phyloP scores from a whole-genome alignment of 305 asterid species.

The Solanum aculeatissimum region DNA sequence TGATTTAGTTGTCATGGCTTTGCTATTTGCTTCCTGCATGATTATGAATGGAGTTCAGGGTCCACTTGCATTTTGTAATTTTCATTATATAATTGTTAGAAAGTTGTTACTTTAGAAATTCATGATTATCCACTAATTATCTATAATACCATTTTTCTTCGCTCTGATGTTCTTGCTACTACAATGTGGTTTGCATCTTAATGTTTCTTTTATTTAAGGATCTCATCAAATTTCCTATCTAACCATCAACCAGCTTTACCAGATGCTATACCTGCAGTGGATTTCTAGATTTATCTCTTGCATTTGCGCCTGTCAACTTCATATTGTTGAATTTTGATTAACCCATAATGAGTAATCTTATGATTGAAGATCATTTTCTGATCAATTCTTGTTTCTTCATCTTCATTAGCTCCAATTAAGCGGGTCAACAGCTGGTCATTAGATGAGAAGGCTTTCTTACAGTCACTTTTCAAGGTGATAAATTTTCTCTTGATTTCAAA shows the following conservation, averaged over 20 bases:
- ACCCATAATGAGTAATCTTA: neutral
- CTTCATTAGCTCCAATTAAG: slow-evolving; percentile 47
- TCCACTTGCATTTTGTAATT: neutral
- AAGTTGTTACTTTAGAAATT: neutral
- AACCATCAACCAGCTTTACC: neutral
- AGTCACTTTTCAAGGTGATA: slow-evolving; percentile 84
- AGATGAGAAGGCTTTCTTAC: slow-evolving; percentile 68
- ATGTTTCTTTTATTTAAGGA: neutral
- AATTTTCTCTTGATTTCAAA: neutral
- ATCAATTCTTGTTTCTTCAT: slow-evolving; percentile 8
- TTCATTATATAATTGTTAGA: neutral
- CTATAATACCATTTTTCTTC: neutral
- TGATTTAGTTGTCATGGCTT: neutral
- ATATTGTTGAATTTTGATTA: neutral
- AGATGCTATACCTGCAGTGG: neutral
- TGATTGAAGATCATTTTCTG: neutral
- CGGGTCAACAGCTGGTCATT: slow-evolving; percentile 55
- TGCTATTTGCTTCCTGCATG: neutral
- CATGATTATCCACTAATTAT: neutral
- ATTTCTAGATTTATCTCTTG: neutral
- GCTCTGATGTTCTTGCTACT: neutral
- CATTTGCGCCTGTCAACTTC: neutral
- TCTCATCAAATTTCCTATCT: neutral
- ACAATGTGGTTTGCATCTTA: neutral
- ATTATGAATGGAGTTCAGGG: neutral